Base-by-base conservation (phyloP, 2,329 filamentous ascomycete genomes). In the Huntiella bhutanensis region DNA sequence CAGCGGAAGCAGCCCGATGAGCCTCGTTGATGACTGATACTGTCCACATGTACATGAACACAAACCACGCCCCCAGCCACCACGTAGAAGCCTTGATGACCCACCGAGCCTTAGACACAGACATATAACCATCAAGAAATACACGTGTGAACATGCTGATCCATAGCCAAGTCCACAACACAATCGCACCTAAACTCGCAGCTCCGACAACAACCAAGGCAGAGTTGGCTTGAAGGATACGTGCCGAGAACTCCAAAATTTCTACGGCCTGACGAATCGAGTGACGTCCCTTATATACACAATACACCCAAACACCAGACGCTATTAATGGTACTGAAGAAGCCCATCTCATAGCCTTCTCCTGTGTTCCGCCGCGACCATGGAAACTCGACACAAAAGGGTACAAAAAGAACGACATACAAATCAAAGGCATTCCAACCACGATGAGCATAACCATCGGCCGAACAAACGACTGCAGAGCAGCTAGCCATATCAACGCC, bases 11-110 rank as follows among this genome's bases (percentile, higher is more conserved):
- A 16, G 84, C 80, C 49, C 91, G 79, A 60, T 98, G 88, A 16
- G 96, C 73, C 13, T 85, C 86, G 48, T 85, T 80, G 58, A 93
- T 77, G 48, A 96, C 75, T 2, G 82, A 82, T 37, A 95, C 68
- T 0, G 86, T 91, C 91, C 91, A 98, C 54, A 96, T 77, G 61
- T 95, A 96, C 66, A 95, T 81, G 49, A 96, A 65, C 53, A 95
- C 75, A 63, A 95, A 98, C 59, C 80, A 93, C 17, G 76, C 71
- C n/a, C 83, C 91, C 3, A 98, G 69, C 83, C 86, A 94, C 88
- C 88, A 96, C 55, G 80, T 94, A 50, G 84, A 85, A 13, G 81
- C 66, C 57, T 85, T 81, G 56, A 96, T 85, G 55, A 93, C 73
- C 62, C 92, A 95, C 37, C 61, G 60, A 0, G 69, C 65, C 28